phyloP scores from a whole-genome alignment of 2,329 filamentous ascomycete genomes.

The Xenoacremonium recifei region DNA sequence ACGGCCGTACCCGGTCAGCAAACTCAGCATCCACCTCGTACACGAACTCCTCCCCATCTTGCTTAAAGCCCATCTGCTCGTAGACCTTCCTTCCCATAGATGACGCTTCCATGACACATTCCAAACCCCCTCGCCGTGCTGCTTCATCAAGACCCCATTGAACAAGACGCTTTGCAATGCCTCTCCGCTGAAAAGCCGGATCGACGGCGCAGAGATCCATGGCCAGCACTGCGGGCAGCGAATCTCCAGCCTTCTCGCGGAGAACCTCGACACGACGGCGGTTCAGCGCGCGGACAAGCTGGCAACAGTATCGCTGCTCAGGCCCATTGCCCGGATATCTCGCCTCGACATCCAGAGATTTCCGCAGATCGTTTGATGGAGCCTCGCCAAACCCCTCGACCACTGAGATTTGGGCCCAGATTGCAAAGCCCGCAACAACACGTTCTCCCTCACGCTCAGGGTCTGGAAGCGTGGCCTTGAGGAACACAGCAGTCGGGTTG shows the following conservation, averaged over 20 bases:
- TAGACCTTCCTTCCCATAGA: constrained; percentile 48
- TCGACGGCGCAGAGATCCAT: constrained; percentile 53
- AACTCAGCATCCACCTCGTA: constrained; percentile 46
- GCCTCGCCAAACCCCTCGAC: constrained; percentile 47
- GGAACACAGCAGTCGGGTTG: constrained; percentile 48
- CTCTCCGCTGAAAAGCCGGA: constrained; percentile 50
- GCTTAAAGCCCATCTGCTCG: constrained; percentile 42
- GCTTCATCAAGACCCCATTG: constrained; percentile 47
- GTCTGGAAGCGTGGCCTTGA: constrained; percentile 50
- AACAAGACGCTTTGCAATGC: constrained; percentile 44
- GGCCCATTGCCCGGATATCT: constrained; percentile 42
- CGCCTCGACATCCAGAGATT: constrained; percentile 29
- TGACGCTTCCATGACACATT: constrained; percentile 46
- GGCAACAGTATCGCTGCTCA: constrained; percentile 45
- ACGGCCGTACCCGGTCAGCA: constrained; percentile 31
- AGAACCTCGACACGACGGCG: constrained; percentile 41
- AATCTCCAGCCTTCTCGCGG: constrained; percentile 35
- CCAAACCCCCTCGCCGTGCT: constrained; percentile 36
- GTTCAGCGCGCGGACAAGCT: constrained; percentile 44
- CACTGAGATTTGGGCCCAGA: constrained; percentile 53
- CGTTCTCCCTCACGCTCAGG: constrained; percentile 21
- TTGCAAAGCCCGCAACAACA: constrained; percentile 49
- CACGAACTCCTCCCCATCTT: constrained; percentile 39
- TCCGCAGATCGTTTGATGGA: constrained; percentile 32
- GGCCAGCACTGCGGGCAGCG: constrained; percentile 45